phyloP scores from a whole-genome alignment of 192 early-diverging fungal species.

The Backusella australiensis region DNA sequence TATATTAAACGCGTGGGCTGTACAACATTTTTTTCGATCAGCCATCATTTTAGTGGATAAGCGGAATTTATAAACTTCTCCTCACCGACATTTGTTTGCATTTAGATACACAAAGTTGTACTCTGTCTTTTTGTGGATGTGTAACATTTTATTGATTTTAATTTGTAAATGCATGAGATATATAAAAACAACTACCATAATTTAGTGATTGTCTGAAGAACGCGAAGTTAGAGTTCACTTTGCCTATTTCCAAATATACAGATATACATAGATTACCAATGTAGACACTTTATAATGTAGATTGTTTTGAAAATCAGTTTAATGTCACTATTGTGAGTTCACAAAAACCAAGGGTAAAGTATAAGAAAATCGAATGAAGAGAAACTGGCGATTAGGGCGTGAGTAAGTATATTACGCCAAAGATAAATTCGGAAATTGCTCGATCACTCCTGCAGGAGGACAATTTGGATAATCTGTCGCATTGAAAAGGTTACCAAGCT shows the following conservation, averaged over 20 bases:
- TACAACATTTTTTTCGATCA: neutral
- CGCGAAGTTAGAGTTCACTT: neutral
- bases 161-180: neutral
- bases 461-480: neutral
- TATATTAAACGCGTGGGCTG: neutral
- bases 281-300: neutral
- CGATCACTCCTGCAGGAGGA: neutral
- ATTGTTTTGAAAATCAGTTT: neutral
- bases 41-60: neutral
- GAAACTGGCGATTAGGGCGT: neutral
- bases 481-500: neutral
- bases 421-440: neutral
- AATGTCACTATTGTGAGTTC: neutral
- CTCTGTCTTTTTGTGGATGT: neutral
- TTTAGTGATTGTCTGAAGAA: neutral
- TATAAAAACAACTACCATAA: neutral
- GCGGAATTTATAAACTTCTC: neutral
- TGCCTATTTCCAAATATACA: neutral
- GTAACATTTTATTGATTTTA: neutral
- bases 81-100: neutral
- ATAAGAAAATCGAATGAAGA: neutral
- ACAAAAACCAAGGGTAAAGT: neutral
- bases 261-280: neutral
- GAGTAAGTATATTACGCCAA: neutral
- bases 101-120: neutral